Evolutionary conservation across 2,329 filamentous ascomycete species (phyloP), one percentile per base, ranked within the genome.

Genomic region (Cercospora zeae-maydis): DNA sequence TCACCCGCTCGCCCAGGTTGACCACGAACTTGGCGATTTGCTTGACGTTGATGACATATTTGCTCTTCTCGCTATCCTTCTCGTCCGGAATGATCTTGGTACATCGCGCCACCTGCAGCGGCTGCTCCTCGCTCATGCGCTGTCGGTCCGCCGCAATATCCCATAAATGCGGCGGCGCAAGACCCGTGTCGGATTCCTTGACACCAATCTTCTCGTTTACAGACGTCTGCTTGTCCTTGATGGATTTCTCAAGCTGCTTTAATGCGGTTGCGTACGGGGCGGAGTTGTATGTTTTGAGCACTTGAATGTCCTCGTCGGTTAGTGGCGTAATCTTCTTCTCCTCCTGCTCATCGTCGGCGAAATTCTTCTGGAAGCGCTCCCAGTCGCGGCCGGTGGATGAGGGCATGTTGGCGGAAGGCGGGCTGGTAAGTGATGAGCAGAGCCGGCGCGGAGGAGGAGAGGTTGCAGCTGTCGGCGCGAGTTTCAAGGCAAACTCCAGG

Each of bases 1-100:
- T 96, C 71, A 99, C 95, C 68, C 95, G 89, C 76, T 99, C 95
- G 72, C 95, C 95, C 58, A 99, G 86, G 79, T 97, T 95, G 69
- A 99, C 95, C 56, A 99, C 95, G 74, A 99, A 99, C 81, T 99
- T 99, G 74, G 95, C 95, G 74, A 99, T 99, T 79, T 99, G 95
- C 84, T 99, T 99, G 72, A 99, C 93, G 80, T 99, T 99, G 85
- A 99, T 99, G 74, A 99, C 93, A 82, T 99, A 99, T 87, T 98
- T 99, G 86, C 90, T 96, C 86, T 99, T 99, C 67, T 96, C 91
- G 65, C 91, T 84, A 76, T 98, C 93, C 79, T 95, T 93, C 77
- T 96, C 93, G 75, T 98, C 93, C 65, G 92, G 88, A 71, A 99
- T 99, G 78, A 99, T 99, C 84, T 99, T 99, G 64, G 95, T 99